phyloP scores from a whole-genome alignment of 1,139 yeast species.

The Petasospora fabianii region DNA sequence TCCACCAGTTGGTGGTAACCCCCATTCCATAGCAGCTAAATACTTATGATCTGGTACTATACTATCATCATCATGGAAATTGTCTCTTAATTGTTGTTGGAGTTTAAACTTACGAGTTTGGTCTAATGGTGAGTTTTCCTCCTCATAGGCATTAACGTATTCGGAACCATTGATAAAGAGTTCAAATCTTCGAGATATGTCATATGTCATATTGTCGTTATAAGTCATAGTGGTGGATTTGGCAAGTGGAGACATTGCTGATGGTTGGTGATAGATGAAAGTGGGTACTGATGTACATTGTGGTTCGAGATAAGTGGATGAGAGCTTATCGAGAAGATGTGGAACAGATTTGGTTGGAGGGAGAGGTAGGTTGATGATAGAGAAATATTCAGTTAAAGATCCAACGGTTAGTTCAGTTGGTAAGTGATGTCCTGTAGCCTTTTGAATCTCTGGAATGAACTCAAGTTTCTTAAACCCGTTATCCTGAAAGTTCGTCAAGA shows the following conservation, averaged over 20 bases:
- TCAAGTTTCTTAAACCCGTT: slow-evolving; percentile 42
- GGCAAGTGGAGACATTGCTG: slow-evolving; percentile 81
- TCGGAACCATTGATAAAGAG: slow-evolving; percentile 78
- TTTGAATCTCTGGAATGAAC: slow-evolving; percentile 55
- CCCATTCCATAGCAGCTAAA: slow-evolving; percentile 79
- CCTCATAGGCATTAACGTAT: slow-evolving; percentile 92
- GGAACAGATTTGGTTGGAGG: slow-evolving; percentile 48
- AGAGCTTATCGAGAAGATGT: slow-evolving; percentile 63
- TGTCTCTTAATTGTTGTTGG: slow-evolving; percentile 49
- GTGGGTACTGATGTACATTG: slow-evolving; percentile 53
- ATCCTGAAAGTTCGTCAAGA: neutral
- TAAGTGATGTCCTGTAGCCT: slow-evolving; percentile 39
- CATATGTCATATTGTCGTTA: slow-evolving; percentile 33
- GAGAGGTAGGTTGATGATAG: slow-evolving; percentile 25
- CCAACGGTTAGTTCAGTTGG: slow-evolving; percentile 40
- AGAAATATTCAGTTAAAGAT: slow-evolving; percentile 38
- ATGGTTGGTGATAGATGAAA: slow-evolving; percentile 80
- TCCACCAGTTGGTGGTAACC: slow-evolving; percentile 97
- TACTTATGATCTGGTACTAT: slow-evolving; percentile 71
- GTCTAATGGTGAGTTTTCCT: slow-evolving; percentile 79
- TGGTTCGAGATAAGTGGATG: slow-evolving; percentile 65
- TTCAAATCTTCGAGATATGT: slow-evolving; percentile 73
- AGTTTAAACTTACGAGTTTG: slow-evolving; percentile 58
- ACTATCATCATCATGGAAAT: slow-evolving; percentile 55
- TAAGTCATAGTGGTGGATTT: slow-evolving; percentile 46